Evolutionary conservation across 176 grass and related monocot species (phyloP).

Genomic region (Tuctoria greenei): DNA sequence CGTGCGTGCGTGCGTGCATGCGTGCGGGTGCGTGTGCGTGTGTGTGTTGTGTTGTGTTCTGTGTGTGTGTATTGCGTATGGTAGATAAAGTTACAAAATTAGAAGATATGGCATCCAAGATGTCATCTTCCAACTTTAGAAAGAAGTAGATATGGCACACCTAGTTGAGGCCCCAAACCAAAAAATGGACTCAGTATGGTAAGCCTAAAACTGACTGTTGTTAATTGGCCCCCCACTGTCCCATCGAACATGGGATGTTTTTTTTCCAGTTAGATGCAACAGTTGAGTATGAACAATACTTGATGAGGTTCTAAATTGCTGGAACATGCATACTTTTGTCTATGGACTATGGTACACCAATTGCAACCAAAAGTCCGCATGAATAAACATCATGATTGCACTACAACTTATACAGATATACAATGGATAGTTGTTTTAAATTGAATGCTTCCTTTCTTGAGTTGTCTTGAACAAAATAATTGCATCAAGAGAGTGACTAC

Average conservation of each 20-base stretch:
- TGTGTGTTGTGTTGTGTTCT: too few species aligned
- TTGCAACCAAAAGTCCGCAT: conserved; percentile 22
- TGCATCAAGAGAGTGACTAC: conserved; percentile 22
- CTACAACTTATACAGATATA: conserved; percentile 26
- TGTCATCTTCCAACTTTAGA: too few species aligned
- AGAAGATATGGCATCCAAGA: too few species aligned
- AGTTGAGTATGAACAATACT: conserved; percentile 10
- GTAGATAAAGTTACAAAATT: too few species aligned
- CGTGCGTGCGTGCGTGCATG: too few species aligned
- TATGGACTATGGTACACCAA: conserved; percentile 15
- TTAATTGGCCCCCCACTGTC: not conserved
- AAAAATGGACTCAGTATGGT: not conserved
- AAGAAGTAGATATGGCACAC: too few species aligned
- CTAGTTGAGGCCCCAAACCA: conserved; percentile 31
- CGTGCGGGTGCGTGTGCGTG: too few species aligned
- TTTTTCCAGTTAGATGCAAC: not conserved
- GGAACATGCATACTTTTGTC: conserved; percentile 22
- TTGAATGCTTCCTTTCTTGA: conserved; percentile 5
- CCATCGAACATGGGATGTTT: conserved; percentile 3
- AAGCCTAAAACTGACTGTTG: conserved; percentile 12
- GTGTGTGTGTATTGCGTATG: too few species aligned
- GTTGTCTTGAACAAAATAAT: conserved; percentile 18
- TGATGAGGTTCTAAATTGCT: conserved; percentile 18
- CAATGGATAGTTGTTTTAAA: not conserved
- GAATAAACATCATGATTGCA: conserved; percentile 33